These are phyloP conservation scores for Ceratocystis harringtonii DNA, from an alignment of 2,329 filamentous ascomycete species.

Conservation along the genomic window DNA sequence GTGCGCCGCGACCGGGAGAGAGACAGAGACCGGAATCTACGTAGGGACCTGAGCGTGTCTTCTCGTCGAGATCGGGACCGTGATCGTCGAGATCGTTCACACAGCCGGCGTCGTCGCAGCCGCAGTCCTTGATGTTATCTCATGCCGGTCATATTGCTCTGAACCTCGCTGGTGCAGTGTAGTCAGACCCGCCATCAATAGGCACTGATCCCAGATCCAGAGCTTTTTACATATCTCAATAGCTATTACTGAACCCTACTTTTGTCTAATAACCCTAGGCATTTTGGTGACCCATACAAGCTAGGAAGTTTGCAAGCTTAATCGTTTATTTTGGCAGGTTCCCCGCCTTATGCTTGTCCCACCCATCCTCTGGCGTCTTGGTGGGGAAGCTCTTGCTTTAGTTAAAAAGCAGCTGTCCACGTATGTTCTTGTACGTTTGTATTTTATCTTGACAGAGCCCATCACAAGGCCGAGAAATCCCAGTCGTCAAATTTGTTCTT, in stretches of 20 bases:
- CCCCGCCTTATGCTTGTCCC: neutral
- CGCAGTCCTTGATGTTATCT: neutral
- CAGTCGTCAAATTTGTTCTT: neutral
- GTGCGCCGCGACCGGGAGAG: slow-evolving; percentile 19
- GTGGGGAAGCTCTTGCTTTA: neutral
- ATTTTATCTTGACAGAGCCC: neutral
- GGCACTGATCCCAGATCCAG: neutral
- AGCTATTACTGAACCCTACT: too few relatives aligned
- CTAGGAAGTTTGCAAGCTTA: neutral
- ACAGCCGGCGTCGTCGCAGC: slow-evolving; percentile 8
- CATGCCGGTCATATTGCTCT: neutral
- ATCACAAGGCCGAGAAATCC: neutral
- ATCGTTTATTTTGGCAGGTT: neutral
- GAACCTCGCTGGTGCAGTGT: neutral
- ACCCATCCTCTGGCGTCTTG: neutral
- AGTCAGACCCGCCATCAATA: neutral
- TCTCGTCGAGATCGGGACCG: slow-evolving; percentile 12
- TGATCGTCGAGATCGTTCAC: slow-evolving; percentile 7
- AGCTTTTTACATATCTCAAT: neutral
- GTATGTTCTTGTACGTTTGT: neutral
- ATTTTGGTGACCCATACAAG: neutral
- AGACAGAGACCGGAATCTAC: slow-evolving; percentile 16
- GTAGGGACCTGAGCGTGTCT: slow-evolving; percentile 4
- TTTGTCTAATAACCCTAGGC: too few relatives aligned
- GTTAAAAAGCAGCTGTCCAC: neutral